Percentiles rank a stretch among this genome's conserved stretches.
These are phyloP conservation scores for Vicia villosa DNA, from an alignment of 306 rosid species.

Conservation along the genomic window DNA sequence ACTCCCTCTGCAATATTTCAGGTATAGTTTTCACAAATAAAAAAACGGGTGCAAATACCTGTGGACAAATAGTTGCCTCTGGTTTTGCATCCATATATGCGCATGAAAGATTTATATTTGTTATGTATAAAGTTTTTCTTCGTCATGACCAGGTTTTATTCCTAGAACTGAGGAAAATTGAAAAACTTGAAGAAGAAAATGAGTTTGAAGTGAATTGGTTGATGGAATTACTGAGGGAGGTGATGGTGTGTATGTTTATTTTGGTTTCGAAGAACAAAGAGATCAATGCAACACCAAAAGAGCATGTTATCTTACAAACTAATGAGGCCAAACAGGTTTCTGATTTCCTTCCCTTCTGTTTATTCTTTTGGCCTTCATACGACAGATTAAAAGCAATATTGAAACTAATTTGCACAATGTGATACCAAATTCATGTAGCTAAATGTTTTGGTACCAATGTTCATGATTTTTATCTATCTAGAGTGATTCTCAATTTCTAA, in stretches of 20 bases:
- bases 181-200: conserved; percentile 54
- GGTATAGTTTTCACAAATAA: conserved; percentile 42
- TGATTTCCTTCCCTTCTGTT: neutral
- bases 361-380: neutral
- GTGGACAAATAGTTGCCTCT: neutral
- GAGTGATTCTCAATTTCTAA: conserved; percentile 31
- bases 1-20: conserved; percentile 65
- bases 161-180: conserved; percentile 64
- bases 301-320: conserved; percentile 40
- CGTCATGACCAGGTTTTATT: conserved; percentile 52
- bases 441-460: neutral
- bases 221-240: conserved; percentile 56
- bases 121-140: neutral
- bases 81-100: neutral
- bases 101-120: conserved; percentile 10
- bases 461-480: neutral
- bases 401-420: neutral
- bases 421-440: neutral
- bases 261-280: conserved; percentile 60
- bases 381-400: conserved; percentile 17
- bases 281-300: conserved; percentile 38
- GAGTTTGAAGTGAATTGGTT: conserved; percentile 67
- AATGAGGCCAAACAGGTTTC: conserved; percentile 57
- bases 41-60: neutral
- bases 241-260: conserved; percentile 54